A percentile compares a stretch with the other conserved stretches of the same genome.
These are phyloP conservation scores for Breynia disticha DNA, from an alignment of 441 rosid genomes.

Conservation along the genomic window DNA sequence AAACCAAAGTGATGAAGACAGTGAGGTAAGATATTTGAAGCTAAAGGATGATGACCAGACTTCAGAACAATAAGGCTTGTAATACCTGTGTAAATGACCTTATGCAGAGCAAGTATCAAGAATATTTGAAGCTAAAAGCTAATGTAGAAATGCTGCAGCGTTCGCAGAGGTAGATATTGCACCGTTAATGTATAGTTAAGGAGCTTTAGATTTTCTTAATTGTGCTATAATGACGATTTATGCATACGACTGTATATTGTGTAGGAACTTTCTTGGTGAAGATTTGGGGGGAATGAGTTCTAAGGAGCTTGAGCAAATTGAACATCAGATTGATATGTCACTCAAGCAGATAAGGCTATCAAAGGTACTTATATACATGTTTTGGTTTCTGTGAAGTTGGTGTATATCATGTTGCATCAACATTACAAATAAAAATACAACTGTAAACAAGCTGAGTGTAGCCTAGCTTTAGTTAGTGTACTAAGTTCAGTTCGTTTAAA, in stretches of 20 bases:
- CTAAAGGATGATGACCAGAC: background rate
- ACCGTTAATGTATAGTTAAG: too few relatives aligned
- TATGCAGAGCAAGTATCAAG: conserved; percentile 46
- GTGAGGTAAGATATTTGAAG: conserved; percentile 26
- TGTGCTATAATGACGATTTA: too few relatives aligned
- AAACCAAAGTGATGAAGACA: conserved; percentile 34
- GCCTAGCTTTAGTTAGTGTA: too few relatives aligned
- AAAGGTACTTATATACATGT: conserved; percentile 24
- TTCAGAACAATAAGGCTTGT: background rate
- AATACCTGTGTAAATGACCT: background rate
- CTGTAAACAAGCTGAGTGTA: too few relatives aligned
- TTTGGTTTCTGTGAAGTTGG: background rate
- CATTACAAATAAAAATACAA: too few relatives aligned
- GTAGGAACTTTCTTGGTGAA: conserved; percentile 56
- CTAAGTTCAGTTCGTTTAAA: too few relatives aligned
- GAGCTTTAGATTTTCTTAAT: too few relatives aligned
- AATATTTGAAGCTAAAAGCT: conserved; percentile 42
- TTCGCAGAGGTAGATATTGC: conserved; percentile 37
- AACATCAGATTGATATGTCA: conserved; percentile 43
- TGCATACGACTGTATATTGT: background rate
- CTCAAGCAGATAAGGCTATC: conserved; percentile 46
- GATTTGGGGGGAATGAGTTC: conserved; percentile 35
- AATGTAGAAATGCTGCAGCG: conserved; percentile 39
- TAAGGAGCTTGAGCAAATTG: conserved; percentile 47
- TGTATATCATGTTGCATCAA: background rate